Evolutionary conservation across 2,329 filamentous ascomycete genomes (phyloP).

Genomic region (Monilinia fructigena): DNA sequence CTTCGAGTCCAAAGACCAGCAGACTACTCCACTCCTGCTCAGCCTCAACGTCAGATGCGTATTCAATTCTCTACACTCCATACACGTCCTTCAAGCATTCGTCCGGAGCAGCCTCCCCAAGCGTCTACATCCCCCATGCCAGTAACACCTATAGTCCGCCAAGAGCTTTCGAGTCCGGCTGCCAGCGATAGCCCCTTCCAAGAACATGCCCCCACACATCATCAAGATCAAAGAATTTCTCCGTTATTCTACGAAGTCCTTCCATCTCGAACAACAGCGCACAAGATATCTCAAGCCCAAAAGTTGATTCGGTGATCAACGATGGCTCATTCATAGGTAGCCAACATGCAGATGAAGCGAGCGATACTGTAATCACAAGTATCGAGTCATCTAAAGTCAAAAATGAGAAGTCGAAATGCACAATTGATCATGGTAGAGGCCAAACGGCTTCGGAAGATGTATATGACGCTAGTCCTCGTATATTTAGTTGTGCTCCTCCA

Average conservation of each 20-base stretch:
- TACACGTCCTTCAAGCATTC: not conserved
- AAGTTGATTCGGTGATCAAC: not conserved
- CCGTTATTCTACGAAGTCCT: not conserved
- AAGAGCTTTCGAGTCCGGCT: not conserved
- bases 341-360: not conserved
- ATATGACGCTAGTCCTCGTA: not conserved
- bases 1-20: not conserved
- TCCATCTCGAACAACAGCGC: not conserved
- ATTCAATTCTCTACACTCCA: not conserved
- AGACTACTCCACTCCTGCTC: not conserved
- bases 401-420: not conserved
- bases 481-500: not conserved
- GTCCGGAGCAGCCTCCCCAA: not conserved
- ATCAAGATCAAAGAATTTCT: not conserved
- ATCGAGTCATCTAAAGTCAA: slow-evolving; percentile 1
- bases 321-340: not conserved
- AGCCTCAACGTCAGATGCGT: not conserved
- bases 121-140: not conserved
- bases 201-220: not conserved
- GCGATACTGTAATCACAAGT: not conserved
- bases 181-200: not conserved
- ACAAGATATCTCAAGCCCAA: not conserved
- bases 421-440: not conserved
- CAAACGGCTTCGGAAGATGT: not conserved
- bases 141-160: not conserved